Base-by-base conservation (phyloP, 2,329 filamentous ascomycete genomes). In the Penicillium sp. region DNA sequence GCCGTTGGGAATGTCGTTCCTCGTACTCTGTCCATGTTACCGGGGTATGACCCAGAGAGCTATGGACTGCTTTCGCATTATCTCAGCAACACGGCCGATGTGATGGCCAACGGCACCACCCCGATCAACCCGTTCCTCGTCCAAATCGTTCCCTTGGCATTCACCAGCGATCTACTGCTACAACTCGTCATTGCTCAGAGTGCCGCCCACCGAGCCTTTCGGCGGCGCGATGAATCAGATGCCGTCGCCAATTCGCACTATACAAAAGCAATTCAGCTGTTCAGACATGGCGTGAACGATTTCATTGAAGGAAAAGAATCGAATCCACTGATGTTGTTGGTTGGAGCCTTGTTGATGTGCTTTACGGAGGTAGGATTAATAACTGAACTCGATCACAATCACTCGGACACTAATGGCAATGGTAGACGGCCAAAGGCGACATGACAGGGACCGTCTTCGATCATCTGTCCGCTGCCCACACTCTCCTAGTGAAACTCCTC, bases 71-170 rank as follows among this genome's bases (percentile, higher is more conserved):
- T 82, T 10, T 77, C 75, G 55, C 80, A 81, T 65, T 82, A 82
- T 60, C 61, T 81, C 6, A 66, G 71, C 1, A 77, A 77, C 1
- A 82, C 79, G 0, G 76, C 78, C 16, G 75, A 77, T 44, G 80
- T 77, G 52, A 81, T 82, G 79, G 79, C 77, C 35, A 82, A 82
- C 55, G 79, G 78, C 0, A 79, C 79, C 1, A 80, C 79, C 0
- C 72, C 75, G 1, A 69, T 78, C 43, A 82, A 82, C 44, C 80
- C 79, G 0, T 81, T 81, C 51, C 67, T 81, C 18, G 75, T 76
- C 27, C 78, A 81, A 53, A 73, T 82, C 24, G 74, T 82, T 4
- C 79, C 79, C 0, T 59, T 82, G 2, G 77, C 79, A 3, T 82
- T 81, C 39, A 76, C 75, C 36, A 79, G 78, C 50, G 75, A 79